Base-by-base conservation (phyloP, 148 eudicot genomes). In the Suaeda aralocaspica region DNA sequence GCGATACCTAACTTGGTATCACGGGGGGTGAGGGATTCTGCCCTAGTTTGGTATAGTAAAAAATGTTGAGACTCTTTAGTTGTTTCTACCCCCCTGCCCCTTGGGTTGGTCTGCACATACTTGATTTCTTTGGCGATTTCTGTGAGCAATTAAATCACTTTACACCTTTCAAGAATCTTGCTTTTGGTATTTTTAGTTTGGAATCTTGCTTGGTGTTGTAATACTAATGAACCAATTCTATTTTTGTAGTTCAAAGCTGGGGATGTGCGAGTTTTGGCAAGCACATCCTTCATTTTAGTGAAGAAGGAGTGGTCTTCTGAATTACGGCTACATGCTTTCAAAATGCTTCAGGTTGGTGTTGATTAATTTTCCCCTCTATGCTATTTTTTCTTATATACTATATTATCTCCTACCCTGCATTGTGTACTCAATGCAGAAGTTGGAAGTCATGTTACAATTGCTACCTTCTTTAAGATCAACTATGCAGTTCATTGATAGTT, bases 291-390 rank as follows among this genome's bases (percentile, higher is more conserved):
- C 83, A 59, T 80, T 69, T 78, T 94, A 70, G 93, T 91, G 66
- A 94, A 87, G 87, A 87, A 89, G 73, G 95, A 93, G 22, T 89
- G 96, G 92, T 86, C 98, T 65, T 83, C 91, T 66, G 98, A 87
- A 84, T 84, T 94, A 67, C 86, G 98, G 66, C 77, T 94, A 62
- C 98, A 94, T 51, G 97, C 98, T 52, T 85, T 84, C 72, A 94
- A 91, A 84, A 87, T 94, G 97, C 86, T 94, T 67, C 99, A 93
- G 95, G 98, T 93, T 70, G 49, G 65, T 59, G 45, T 33, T 58
- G 21, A 33, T 26, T 65, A 29, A 3, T 22, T 1, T 58, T 53
- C 34, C 42, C 30, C 12, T n/a, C 42, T 44, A 9, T 57, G 74
- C 14, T 10, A n/a, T n/a, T 26, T n/a, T 21, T 31, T 18, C 30